Base-by-base conservation (phyloP, 805 yeast genomes). In the Barnettozyma populi region DNA sequence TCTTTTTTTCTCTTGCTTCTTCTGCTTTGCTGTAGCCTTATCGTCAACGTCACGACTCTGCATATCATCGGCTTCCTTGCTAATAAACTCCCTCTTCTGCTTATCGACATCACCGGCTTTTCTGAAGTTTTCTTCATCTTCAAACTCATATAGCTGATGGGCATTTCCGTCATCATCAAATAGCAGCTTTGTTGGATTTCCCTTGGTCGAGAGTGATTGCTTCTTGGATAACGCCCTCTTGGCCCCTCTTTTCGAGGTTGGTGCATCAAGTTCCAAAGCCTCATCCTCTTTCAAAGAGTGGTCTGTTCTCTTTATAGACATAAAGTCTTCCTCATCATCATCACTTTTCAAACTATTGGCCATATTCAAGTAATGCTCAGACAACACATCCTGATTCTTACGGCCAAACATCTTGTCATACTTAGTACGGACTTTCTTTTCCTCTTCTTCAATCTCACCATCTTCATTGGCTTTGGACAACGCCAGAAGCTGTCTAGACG, bases 331-430 rank as follows among this genome's bases (percentile, higher is more conserved):
- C 4, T 79, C 86, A 1, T 53, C 55, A 9, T 25, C 48, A 8
- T 34, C 54, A n/a, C 36, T 50, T 16, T 49, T 63, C 49, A 52
- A 63, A 36, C 66, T 73, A 13, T 77, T 78, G 2, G 88, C 82
- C 66, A 94, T 73, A 50, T 81, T 86, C 66, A 82, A 66, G 62
- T 90, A 94, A 63, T 92, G 95, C 57, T 90, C 94, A 43, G 96
- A 84, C 45, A 94, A 72, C 18, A 94, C 95, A 45, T 86, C 85
- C 70, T 94, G 98, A 65, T 94, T 94, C 64, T 86, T 77, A 64
- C 99, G 79, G 64, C 89, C 95, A 68, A 94, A 94, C 96, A 94
- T 90, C 52, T 90, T 79, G 65, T 94, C 99, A 62, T 88, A 88
- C 65, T 86, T 92, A 14, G 97, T 94, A 60, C 90, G 79, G 2